phyloP scores from a whole-genome alignment of 1,284 basidiomycete genomes.

The Cutaneotrichosporon sp. region DNA sequence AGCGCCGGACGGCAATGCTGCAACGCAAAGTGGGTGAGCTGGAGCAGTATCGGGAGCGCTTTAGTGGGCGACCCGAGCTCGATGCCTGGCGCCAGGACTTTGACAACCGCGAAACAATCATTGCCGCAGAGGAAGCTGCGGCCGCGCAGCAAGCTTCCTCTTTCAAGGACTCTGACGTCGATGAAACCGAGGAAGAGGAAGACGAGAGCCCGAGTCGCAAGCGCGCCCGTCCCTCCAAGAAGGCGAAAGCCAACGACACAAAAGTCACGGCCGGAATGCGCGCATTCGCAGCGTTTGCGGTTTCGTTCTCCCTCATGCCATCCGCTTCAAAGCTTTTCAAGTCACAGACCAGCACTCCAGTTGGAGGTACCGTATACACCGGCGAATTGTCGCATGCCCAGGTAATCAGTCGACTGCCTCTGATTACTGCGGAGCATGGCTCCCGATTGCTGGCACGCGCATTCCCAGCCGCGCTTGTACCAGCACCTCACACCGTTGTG shows the following conservation, averaged over 20 bases:
- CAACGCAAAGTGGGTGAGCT: slow-evolving; percentile 37
- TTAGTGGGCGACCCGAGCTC: slow-evolving; percentile 33
- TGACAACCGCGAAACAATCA: slow-evolving; percentile 27
- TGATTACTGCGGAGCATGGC: slow-evolving; percentile 42
- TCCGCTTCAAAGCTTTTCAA: slow-evolving; percentile 29
- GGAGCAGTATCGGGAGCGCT: slow-evolving; percentile 30
- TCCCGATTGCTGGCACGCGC: slow-evolving; percentile 32
- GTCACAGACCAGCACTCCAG: slow-evolving; percentile 5
- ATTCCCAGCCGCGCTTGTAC: slow-evolving; percentile 27
- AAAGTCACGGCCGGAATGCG: slow-evolving; percentile 21
- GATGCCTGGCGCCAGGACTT: slow-evolving; percentile 35
- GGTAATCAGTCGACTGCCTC: slow-evolving; percentile 33
- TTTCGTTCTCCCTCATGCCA: slow-evolving; percentile 40
- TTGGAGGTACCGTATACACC: not conserved
- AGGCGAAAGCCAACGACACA: slow-evolving; percentile 10
- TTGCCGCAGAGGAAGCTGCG: slow-evolving; percentile 23
- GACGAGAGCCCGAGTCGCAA: slow-evolving; percentile 21
- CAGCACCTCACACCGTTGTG: slow-evolving; percentile 28
- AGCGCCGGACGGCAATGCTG: slow-evolving; percentile 34
- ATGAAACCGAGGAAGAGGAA: slow-evolving; percentile 31
- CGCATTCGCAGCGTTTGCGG: slow-evolving; percentile 43
- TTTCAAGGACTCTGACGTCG: slow-evolving; percentile 26
- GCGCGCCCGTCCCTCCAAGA: slow-evolving; percentile 19
- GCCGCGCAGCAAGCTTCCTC: slow-evolving; percentile 14
- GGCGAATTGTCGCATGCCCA: slow-evolving; percentile 21